Conservation (phyloP, 2,329 filamentous ascomycete genomes). For the Lachnellula suecica region DNA sequence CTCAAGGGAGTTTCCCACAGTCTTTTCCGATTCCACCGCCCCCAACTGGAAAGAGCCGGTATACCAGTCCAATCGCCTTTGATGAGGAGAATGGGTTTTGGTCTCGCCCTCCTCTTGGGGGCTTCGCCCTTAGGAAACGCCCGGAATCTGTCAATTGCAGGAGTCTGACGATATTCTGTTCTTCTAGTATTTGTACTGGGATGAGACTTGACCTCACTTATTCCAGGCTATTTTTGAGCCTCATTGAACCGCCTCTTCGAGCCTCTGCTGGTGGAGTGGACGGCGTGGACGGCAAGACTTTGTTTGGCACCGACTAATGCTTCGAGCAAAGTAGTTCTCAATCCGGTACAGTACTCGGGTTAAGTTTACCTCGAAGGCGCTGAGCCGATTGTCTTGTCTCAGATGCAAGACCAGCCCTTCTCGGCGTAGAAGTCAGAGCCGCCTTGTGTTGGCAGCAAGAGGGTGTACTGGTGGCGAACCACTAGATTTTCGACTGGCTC, state of each 20-base stretch:
- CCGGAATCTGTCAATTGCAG: background rate
- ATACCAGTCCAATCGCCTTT: background rate
- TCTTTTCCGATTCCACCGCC: background rate
- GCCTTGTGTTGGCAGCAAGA: background rate
- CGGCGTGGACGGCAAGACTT: background rate
- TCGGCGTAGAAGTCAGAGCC: background rate
- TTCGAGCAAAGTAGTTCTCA: background rate
- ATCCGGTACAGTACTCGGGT: background rate
- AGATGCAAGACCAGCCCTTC: background rate
- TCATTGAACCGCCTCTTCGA: background rate
- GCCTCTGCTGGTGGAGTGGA: background rate
- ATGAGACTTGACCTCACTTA: too few relatives aligned
- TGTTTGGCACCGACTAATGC: background rate
- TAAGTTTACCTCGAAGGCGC: background rate
- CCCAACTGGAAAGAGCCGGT: background rate
- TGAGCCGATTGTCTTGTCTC: background rate
- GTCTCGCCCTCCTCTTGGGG: background rate
- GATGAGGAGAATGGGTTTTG: background rate
- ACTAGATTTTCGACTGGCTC: background rate
- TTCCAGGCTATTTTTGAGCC: too few relatives aligned
- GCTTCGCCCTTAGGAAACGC: background rate
- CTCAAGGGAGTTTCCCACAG: background rate
- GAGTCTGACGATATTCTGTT: background rate
- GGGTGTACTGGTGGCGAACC: background rate
- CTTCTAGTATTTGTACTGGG: too few relatives aligned